Evolutionary conservation across 2,329 filamentous ascomycete species (phyloP).

Genomic region (Trichoderma koningii): DNA sequence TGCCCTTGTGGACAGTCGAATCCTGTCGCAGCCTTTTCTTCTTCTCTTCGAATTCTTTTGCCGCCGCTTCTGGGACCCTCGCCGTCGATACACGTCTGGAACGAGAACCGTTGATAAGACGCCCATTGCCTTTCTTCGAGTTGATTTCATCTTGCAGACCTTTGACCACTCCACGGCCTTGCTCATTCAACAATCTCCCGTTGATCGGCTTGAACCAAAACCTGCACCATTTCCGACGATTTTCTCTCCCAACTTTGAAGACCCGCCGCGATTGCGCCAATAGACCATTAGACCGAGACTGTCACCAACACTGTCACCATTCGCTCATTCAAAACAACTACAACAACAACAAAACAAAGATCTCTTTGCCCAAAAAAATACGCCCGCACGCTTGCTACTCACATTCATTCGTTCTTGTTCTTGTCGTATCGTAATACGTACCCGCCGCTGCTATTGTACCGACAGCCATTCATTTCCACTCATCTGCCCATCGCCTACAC

Average conservation of each 20-base stretch:
- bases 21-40: slow-evolving; percentile 15
- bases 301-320: slow-evolving; percentile 22
- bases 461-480: slow-evolving; percentile 22
- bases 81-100: slow-evolving; percentile 37
- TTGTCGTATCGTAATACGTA: slow-evolving; percentile 12
- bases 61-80: slow-evolving; percentile 37
- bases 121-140: slow-evolving; percentile 29
- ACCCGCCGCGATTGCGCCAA: slow-evolving; percentile 15
- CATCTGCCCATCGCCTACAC: slow-evolving; percentile 9
- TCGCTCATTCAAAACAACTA: slow-evolving; percentile 16
- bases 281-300: slow-evolving; percentile 2
- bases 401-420: slow-evolving; percentile 18
- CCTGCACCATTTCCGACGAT: slow-evolving; percentile 15
- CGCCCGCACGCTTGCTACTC: slow-evolving; percentile 7
- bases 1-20: slow-evolving; percentile 23
- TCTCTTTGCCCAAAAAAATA: not conserved
- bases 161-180: slow-evolving; percentile 3
- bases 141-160: slow-evolving; percentile 17
- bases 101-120: slow-evolving; percentile 37
- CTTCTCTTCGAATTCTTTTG: slow-evolving; percentile 9
- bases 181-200: not conserved
- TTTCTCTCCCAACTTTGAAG: not conserved
- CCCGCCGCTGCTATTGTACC: slow-evolving; percentile 17
- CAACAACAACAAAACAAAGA: not conserved
- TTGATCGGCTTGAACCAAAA: slow-evolving; percentile 15